Evolutionary conservation across 2,329 filamentous ascomycete species (phyloP), one percentile per base, ranked within the genome.

Genomic region (Epichloe sibirici): DNA sequence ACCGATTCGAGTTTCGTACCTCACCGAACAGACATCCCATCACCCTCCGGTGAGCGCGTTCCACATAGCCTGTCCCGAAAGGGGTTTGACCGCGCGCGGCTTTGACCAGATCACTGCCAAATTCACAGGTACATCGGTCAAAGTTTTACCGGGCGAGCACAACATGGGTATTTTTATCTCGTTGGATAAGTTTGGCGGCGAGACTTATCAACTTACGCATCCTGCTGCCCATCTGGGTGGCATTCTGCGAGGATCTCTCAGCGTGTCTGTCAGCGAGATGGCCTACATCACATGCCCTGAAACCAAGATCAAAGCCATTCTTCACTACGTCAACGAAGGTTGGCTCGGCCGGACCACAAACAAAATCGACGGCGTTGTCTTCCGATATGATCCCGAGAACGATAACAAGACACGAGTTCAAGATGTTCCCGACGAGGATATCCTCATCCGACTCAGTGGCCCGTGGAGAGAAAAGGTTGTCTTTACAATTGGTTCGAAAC

Each of bases 71-170:
- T 98, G 93, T 65, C 90, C 90, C 0, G 87, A 94, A 59, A 90
- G 89, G 65, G 93, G 91, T 31, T 79, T 98, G 58, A 82, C 82
- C 39, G 93, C 93, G 15, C 80, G 86, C 54, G 93, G 93, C 1
- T 98, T 91, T 65, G 93, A 98, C 65, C 93, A 98, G 72, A 84
- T 98, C 62, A 91, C 87, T 60, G 93, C 93, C 64, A 97, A 96
- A 69, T 98, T 98, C 71, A 97, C 93, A 1, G 93, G 93, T 53
- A 96, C 93, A 17, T 91, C 88, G 61, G 79, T 98, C 68, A 89
- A 90, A 65, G 91, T 98, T 39, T 83, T 85, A 23, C 89, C 93
- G 0, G 93, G 93, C 57, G 84, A 90, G 65, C 89, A 95, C 72
- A 98, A 98, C 68, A 76, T 94, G 58, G 93, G 93, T 58, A 97